Evolutionary conservation across 306 rosid genomes (phyloP), one percentile per base, ranked within the genome.

Genomic region (Hippophae rhamnoides): DNA sequence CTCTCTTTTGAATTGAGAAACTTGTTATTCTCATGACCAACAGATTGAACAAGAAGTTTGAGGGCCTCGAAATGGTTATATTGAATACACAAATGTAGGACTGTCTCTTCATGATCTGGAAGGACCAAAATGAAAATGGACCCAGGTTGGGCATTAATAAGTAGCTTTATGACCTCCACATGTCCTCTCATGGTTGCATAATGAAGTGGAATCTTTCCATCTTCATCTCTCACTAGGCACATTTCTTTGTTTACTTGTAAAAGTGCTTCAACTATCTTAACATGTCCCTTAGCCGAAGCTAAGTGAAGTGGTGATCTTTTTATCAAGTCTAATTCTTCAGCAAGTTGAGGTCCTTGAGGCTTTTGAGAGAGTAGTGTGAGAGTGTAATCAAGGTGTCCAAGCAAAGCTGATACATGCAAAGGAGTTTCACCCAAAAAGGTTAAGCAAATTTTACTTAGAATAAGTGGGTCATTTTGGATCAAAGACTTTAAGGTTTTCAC

Each of bases 261-360:
- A 10, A 69, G 48, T 9, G 25, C 69, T 10, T 45, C 41, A 18
- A 63, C 69, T 2, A 51, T 51, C 52, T 57, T 60, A 0, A 8
- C 1, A 47, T 70, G 74, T 1, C 69, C 75, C 8, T 43, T 50
- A 0, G 60, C 60, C 0, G 75, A 50, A 57, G 75, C 75, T 13
- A 70, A 4, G 64, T 56, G 74, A 5, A 70, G 59, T 0, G 69
- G 14, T 5, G 55, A 25, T 12, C 56, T 23, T 57, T 12, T 10
- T 0, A 1, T 2, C 3, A 60, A 43, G 50, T 70, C 45, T 63
- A 69, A 49, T 41, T 49, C 64, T 0, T 1, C 0, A 6, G 65
- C 65, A 2, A 63, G 56, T 31, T 57, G 8, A 3, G 74, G 65
- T 8, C 10, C 48, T 45, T 45, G 48, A 10, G 12, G 12, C n/a